These are phyloP conservation scores for Aspergillus fructus DNA, from an alignment of 2,329 filamentous ascomycete species.

Conservation along the genomic window DNA sequence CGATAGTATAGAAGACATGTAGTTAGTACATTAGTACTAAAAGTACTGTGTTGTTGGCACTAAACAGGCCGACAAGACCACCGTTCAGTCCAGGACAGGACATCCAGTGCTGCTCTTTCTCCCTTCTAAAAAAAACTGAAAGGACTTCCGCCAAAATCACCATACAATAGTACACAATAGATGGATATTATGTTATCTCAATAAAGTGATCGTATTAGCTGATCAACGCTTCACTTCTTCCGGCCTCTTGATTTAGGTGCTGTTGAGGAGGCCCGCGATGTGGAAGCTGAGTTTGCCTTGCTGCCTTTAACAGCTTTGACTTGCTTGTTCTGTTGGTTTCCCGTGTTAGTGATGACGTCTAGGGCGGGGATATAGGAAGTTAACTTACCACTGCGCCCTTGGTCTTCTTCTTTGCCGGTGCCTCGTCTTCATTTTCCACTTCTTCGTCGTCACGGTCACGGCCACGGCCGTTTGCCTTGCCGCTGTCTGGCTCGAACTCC, in stretches of 20 bases:
- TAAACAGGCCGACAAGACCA: conserved; percentile 6
- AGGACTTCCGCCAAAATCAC: neutral
- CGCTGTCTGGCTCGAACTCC: conserved; percentile 76
- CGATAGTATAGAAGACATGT: neutral
- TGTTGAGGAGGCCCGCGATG: conserved; percentile 78
- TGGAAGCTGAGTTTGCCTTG: conserved; percentile 73
- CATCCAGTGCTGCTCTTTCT: conserved; percentile 1
- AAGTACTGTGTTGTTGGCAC: neutral
- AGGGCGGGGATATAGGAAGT: neutral
- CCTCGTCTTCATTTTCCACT: conserved; percentile 77
- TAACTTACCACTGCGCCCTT: conserved; percentile 81
- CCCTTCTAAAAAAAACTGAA: neutral
- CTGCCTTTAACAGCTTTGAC: conserved; percentile 80
- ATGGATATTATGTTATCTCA: neutral
- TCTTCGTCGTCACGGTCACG: conserved; percentile 72
- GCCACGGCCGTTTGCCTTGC: conserved; percentile 61
- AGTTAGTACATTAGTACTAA: neutral
- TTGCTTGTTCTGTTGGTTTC: conserved; percentile 74
- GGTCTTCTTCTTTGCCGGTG: conserved; percentile 90
- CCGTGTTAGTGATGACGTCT: neutral
- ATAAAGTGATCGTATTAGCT: neutral
- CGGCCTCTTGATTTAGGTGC: conserved; percentile 52
- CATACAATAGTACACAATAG: conserved; percentile 4
- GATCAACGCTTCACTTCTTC: conserved; percentile 44
- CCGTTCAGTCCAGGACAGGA: neutral